Conservation (phyloP, 768 basidiomycete species). For the Dendrothele bispora region DNA sequence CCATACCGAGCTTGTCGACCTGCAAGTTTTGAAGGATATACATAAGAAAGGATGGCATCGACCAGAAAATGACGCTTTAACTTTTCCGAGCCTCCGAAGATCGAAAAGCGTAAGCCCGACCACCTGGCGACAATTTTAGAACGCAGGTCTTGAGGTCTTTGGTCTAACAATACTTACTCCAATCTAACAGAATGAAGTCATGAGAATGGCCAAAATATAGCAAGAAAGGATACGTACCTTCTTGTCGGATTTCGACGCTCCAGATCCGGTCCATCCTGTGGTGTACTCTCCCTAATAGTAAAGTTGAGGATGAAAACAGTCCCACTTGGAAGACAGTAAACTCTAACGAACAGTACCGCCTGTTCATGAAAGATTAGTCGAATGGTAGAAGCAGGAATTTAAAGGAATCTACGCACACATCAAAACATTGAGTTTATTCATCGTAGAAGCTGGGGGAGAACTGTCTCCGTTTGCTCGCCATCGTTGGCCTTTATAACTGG, state of each 20-base stretch:
- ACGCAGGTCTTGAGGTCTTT: constrained; percentile 8
- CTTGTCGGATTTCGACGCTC: constrained; percentile 94
- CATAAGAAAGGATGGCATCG: background rate
- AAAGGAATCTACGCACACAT: constrained; percentile 60
- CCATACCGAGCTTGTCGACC: constrained; percentile 82
- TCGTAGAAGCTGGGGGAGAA: constrained; percentile 2
- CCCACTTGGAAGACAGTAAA: background rate
- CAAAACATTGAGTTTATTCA: constrained; percentile 66
- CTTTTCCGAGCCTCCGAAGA: constrained; percentile 82
- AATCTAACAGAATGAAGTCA: constrained; percentile 41
- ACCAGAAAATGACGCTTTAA: background rate
- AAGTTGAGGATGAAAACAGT: constrained; percentile 1
- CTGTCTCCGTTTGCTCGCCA: no score
- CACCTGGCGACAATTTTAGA: constrained; percentile 50
- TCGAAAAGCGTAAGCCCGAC: constrained; percentile 91
- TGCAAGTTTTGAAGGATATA: constrained; percentile 18
- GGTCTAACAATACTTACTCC: constrained; percentile 47
- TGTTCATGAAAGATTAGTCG: constrained; percentile 13
- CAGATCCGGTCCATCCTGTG: constrained; percentile 89
- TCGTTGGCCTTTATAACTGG: no score
- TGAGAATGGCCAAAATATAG: constrained; percentile 1
- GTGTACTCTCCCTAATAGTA: constrained; percentile 80
- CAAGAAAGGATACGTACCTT: constrained; percentile 52
- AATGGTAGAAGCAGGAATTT: background rate
- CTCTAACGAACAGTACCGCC: constrained; percentile 37